Conservation (phyloP, 2,329 filamentous ascomycete species). For the Nothopassalora personata region DNA sequence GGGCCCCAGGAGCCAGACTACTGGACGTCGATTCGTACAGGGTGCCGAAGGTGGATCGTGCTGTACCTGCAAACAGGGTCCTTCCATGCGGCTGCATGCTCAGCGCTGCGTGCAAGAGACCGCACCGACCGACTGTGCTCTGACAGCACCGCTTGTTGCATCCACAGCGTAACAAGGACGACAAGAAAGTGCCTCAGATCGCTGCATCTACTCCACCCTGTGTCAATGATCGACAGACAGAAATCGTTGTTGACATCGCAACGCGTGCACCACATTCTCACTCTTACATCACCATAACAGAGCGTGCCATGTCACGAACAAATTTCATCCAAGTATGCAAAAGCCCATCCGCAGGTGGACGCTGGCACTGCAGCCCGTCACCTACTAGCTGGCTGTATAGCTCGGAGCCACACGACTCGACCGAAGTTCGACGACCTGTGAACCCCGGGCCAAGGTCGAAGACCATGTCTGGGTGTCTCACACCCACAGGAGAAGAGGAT, state of each 20-base stretch:
- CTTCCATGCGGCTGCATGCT: slow-evolving; percentile 1
- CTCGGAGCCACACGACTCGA: slow-evolving; percentile 3
- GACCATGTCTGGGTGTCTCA: not conserved
- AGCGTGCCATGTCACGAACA: not conserved
- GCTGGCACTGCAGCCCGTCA: not conserved
- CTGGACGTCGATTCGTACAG: slow-evolving; percentile 1
- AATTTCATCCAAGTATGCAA: not conserved
- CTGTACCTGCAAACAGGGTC: not conserved
- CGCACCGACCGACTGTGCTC: not conserved
- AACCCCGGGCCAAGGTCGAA: not conserved
- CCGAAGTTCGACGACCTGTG: not conserved
- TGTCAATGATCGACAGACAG: not conserved
- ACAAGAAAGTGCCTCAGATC: not conserved
- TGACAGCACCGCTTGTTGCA: not conserved
- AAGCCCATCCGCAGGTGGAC: not conserved
- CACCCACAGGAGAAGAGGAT: not conserved
- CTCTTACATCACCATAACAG: not conserved
- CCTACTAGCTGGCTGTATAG: not conserved
- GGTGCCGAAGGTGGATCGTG: not conserved
- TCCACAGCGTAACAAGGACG: not conserved
- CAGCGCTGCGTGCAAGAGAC: not conserved
- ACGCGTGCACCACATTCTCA: not conserved
- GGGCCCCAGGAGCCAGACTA: not conserved
- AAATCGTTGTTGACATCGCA: not conserved
- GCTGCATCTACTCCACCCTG: not conserved